A percentile compares a stretch with the other conserved stretches of the same genome.
Evolutionary conservation across 441 rosid genomes (phyloP).

Genomic region (Pelargonium australe): DNA sequence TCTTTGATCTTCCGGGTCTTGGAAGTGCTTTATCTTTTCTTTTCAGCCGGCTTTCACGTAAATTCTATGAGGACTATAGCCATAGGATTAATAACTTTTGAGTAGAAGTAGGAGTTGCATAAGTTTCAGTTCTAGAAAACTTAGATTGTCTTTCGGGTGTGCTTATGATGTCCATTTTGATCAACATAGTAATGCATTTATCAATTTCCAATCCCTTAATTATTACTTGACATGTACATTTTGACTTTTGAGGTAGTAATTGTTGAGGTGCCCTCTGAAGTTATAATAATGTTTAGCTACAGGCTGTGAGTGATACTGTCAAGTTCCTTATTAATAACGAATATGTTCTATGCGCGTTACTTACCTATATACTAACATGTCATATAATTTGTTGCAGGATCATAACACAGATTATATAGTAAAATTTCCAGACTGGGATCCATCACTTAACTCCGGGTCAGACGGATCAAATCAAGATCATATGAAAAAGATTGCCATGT

Average conservation of each 20-base stretch:
- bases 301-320: neutral
- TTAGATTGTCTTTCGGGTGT: too few relatives aligned
- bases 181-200: too few relatives aligned
- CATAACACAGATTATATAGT: constrained; percentile 94
- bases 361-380: constrained; percentile 2
- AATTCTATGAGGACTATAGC: too few relatives aligned
- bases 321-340: neutral
- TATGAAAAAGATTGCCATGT: constrained; percentile 21
- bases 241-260: neutral
- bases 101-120: too few relatives aligned
- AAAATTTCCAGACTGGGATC: constrained; percentile 88
- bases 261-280: neutral
- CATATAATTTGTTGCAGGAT: constrained; percentile 45
- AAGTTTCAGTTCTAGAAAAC: too few relatives aligned
- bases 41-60: too few relatives aligned
- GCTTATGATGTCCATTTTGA: too few relatives aligned
- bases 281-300: neutral
- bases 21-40: too few relatives aligned
- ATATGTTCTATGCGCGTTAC: neutral
- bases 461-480: constrained; percentile 27
- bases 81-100: too few relatives aligned
- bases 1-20: too few relatives aligned
- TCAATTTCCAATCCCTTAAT: too few relatives aligned
- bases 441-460: constrained; percentile 36
- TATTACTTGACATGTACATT: neutral